Evolutionary conservation across 1,284 basidiomycete genomes (phyloP), one percentile per base, ranked within the genome.

Genomic region (Apiotrichum siamense): DNA sequence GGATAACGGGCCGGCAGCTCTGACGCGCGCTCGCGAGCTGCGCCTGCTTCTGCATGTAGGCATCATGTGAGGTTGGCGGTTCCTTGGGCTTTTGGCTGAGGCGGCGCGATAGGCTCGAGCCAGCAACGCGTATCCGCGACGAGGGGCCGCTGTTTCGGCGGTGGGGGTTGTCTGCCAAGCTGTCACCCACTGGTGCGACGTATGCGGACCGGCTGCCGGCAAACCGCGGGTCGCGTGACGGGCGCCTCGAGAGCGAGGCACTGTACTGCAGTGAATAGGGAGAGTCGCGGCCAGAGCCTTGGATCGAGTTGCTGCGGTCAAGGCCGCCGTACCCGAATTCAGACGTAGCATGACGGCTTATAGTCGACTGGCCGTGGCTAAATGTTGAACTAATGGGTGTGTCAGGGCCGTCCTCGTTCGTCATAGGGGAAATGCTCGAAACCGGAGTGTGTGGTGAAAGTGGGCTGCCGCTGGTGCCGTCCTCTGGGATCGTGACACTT

Each of bases 11-110:
- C 31, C 48, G 44, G 49, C 66, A 66, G 18, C 58, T 59, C 27
- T 51, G 39, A 24, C 70, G 57, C 32, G 64, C 61, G 13, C 32
- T 38, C 1, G 58, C 58, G 6, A 66, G 47, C 7, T 63, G 55
- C 4, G 50, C 51, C 51, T 66, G 65, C 24, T 63, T 59, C 18
- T 59, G 61, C 12, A 48, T 39, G 45, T 64, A 68, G 23, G 64
- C 53, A 33, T 72, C 68, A 48, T 62, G 60, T 7, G 60, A 62
- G 4, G 65, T 59, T 9, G 67, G 68, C 33, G 68, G 67, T 42
- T 55, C 41, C 52, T 52, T 54, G 39, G 38, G 52, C 42, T 23
- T 50, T 44, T n/a, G 52, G 37, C 39, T 53, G 41, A 59, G 39
- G 41, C 56, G 59, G 54, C 58, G 49, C 5, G 36, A 24, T 25